Conservation (phyloP, 1,139 yeast genomes). For the Taiozyma sp. region DNA sequence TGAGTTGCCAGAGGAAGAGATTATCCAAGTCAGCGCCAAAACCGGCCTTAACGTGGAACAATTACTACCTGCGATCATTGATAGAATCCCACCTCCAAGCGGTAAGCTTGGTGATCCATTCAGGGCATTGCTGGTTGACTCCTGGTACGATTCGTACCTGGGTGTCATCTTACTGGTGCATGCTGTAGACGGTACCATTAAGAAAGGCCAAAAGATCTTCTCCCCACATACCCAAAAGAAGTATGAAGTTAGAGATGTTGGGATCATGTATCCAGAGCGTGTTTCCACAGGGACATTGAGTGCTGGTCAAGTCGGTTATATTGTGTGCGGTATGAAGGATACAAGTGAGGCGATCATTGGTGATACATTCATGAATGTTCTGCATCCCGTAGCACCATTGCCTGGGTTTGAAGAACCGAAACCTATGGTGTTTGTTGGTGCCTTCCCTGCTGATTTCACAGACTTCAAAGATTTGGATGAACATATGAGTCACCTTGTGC, state of each 20-base stretch:
- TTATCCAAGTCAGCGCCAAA: conserved; percentile 88
- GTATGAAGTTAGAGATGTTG: conserved; percentile 89
- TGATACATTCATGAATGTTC: conserved; percentile 78
- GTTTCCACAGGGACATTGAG: conserved; percentile 54
- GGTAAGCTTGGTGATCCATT: conserved; percentile 56
- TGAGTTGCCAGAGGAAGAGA: conserved; percentile 70
- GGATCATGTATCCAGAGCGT: conserved; percentile 92
- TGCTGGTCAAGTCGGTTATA: conserved; percentile 94
- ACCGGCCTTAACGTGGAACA: conserved; percentile 77
- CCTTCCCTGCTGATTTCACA: conserved; percentile 93
- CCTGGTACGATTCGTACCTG: conserved; percentile 92
- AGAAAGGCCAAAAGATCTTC: conserved; percentile 67
- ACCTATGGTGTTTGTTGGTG: conserved; percentile 98
- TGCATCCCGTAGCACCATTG: conserved; percentile 64
- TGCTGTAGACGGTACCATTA: conserved; percentile 76
- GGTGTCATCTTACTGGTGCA: conserved; percentile 91
- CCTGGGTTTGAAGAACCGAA: conserved; percentile 97
- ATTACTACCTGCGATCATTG: conserved; percentile 75
- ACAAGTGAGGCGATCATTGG: conserved; percentile 88
- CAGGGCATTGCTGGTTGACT: conserved; percentile 81
- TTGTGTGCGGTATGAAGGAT: conserved; percentile 90
- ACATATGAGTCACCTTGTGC: conserved; percentile 78
- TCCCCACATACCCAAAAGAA: conserved; percentile 74
- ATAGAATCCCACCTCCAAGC: conserved; percentile 68
- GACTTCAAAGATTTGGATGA: conserved; percentile 90